Base-by-base conservation (phyloP, 768 basidiomycete genomes). In the Mycena chlorophos region DNA sequence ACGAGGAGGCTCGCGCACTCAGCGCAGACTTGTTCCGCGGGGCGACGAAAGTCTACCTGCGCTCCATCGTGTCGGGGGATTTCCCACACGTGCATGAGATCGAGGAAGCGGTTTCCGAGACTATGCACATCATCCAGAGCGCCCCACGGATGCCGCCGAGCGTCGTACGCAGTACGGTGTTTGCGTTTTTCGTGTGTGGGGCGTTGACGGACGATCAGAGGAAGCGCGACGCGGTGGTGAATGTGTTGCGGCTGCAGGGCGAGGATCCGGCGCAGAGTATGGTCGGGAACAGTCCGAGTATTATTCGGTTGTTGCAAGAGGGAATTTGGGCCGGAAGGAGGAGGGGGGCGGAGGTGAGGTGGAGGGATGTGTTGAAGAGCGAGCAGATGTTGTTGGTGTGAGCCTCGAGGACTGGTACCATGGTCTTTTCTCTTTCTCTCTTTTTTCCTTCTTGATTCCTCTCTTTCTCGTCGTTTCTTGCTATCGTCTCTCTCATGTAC, bases 161-260 rank as follows among this genome's bases (percentile, higher is more conserved):
- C 14, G 86, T 91, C 25, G 79, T 90, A 54, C 78, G 89, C 34
- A 89, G 86, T 71, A 89, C 89, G 25, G 88, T 91, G 62, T 90
- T 91, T 63, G 81, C 82, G 42, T 84, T 89, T 55, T 90, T 86
- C 64, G 79, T 93, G 49, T 82, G 82, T 57, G 89, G 89, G 1
- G 84, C 80, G 60, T 78, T 91, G 49, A 84, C 87, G 57, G 82
- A 85, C 65, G 73, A 81, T 49, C 55, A 30, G 3, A 51, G 51
- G 1, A 71, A 84, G 57, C 79, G 78, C 49, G 38, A 56, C 2
- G 73, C 75, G 57, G 72, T 91, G 14, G 60, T 70, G 23, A 61
- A 63, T 10, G 71, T 78, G 42, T 73, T 93, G 39, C 64, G 76
- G 51, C 77, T 78, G 51, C 82, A 85, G 63, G 75, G 76, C 31